Base-by-base conservation (phyloP, 192 early-diverging fungal genomes). In the Coemansia sp. region DNA sequence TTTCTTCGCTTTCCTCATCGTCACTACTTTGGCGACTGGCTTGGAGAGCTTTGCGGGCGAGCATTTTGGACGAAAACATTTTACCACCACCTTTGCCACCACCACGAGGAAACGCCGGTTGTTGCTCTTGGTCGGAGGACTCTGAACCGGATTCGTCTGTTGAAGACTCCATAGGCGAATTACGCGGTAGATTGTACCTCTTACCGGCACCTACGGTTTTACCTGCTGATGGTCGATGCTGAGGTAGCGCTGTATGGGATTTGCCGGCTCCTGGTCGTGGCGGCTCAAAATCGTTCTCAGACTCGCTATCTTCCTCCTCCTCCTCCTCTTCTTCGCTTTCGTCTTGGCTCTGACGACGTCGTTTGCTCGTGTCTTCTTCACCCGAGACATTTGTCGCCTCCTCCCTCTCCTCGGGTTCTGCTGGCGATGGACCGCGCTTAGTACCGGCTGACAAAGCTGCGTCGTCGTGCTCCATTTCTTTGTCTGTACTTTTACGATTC, bases 31-130 rank as follows among this genome's bases (percentile, higher is more conserved):
- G 70, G 32, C 74, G 60, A 57, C 71, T 76, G 33, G 47, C 57
- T 8, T 53, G 37, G 28, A 77, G 68, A 10, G 80, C 76, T 52
- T 82, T 82, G 10, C 67, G 72, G 32, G 80, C 80, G 26, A 82
- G 75, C 80, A 77, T 77, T 50, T 82, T 82, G 3, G 80, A 82
- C 46, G 80, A 77, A 21, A 82, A 82, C 80, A 82, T 82, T 35
- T 82, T 82, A 28, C 80, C 80, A 35, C 80, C 80, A 19, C 80
- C 80, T 47, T 82, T 82, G 16, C 80, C 80, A 7, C 79, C 74
- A 2, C 80, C 80, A 0, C 69, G 19, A 1, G 69, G 63, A 38
- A 64, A 72, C 33, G 28, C 16, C 5, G 55, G 14, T 19, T 59
- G 5, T 37, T 40, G 4, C 35, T 43, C 62, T 4, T 75, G 66